A percentile compares a stretch with the other conserved stretches of the same genome.
Conservation (phyloP, 768 basidiomycete genomes). For the Russula sp. region DNA sequence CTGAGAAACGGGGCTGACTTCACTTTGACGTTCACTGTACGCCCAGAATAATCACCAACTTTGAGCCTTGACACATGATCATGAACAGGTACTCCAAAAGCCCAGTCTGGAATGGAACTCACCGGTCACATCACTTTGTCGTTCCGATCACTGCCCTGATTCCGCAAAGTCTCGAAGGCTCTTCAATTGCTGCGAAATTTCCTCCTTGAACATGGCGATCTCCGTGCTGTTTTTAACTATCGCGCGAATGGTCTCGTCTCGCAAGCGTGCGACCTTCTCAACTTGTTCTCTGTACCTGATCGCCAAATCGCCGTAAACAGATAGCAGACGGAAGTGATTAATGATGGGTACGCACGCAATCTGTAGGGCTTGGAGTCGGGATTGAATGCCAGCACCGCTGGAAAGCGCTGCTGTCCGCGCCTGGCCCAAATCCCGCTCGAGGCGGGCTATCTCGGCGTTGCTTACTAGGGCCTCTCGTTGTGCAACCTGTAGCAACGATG, state of each 20-base stretch:
- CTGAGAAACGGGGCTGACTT: background rate
- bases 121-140: background rate
- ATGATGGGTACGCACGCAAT: conserved; percentile 56
- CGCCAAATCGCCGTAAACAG: conserved; percentile 8
- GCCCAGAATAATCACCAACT: background rate
- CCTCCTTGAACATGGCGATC: conserved; percentile 77
- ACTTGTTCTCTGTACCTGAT: conserved; percentile 74
- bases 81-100: background rate
- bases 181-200: conserved; percentile 66
- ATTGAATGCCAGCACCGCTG: conserved; percentile 80
- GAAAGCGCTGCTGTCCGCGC: conserved; percentile 74
- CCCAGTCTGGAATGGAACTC: too few relatives aligned
- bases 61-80: background rate
- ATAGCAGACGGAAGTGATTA: conserved; percentile 15
- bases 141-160: conserved; percentile 38
- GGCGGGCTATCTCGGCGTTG: conserved; percentile 58
- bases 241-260: conserved; percentile 75
- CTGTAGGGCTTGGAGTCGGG: conserved; percentile 69
- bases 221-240: conserved; percentile 85
- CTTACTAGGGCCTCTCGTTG: conserved; percentile 72
- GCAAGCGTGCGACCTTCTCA: conserved; percentile 68
- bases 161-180: conserved; percentile 69
- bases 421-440: conserved; percentile 70
- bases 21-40: too few relatives aligned
- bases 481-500: conserved; percentile 50